Evolutionary conservation across 2,329 filamentous ascomycete species (phyloP), one percentile per base, ranked within the genome.

Genomic region (Nigrograna mackinnonii): DNA sequence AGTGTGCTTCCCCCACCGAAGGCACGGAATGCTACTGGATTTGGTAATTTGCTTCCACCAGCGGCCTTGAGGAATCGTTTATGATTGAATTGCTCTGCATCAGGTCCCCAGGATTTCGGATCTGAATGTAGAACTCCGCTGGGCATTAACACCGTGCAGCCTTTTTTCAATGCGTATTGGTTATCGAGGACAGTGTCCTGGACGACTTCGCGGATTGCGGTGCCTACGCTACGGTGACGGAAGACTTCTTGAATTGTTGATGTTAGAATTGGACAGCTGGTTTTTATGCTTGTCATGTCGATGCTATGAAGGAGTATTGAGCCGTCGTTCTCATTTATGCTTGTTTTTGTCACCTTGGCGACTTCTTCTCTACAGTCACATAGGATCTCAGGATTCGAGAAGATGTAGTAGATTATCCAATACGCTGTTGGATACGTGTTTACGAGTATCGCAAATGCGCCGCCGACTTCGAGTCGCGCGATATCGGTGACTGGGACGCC

Each of bases 371-470:
- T 54, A 35, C 60, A 54, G 1, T 62, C 60, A 6, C 43, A 22
- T 4, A 70, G 51, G 0, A 70, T 43, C 0, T 32, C 37, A 0
- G 65, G 67, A 13, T 64, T 44, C 2, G 67, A 64, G 35, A 62
- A 60, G 12, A 74, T 37, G 5, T 67, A 49, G 18, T 66, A 55
- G 1, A 71, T 39, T 18, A 62, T 58, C 72, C 70, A 74, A 49
- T 72, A 73, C 0, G 60, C 49, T 0, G 66, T 42, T 0, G 68
- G 68, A 0, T 58, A 49, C 1, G 66, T 72, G 38, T 74, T 75
- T 2, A 59, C 52, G 1, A 75, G 44, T 1, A 69, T 41, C 0
- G 64, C 71, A 39, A 73, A 57, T 1, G 58, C 57, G 7, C 58
- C 50, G 7, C 64, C 70, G n/a, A 66, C 57, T 44, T 73, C 68